Evolutionary conservation across 2,329 filamentous ascomycete species (phyloP).

Genomic region (Hypomyces perniciosus): DNA sequence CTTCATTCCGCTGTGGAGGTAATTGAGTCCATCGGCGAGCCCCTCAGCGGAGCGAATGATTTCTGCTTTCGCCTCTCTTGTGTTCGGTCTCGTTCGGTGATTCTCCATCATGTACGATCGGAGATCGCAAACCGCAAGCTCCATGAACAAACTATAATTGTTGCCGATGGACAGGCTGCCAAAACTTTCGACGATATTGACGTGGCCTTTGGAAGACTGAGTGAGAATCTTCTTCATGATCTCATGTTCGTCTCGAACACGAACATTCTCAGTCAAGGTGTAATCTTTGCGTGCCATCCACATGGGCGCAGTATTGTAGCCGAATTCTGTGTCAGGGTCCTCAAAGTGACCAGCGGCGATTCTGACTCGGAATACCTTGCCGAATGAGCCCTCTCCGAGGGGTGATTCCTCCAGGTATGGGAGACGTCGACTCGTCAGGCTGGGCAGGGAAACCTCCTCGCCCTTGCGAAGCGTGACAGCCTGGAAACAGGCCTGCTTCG

Average conservation of each 20-base stretch:
- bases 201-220: conserved; percentile 22
- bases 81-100: conserved; percentile 14
- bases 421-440: conserved; percentile 20
- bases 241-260: conserved; percentile 24
- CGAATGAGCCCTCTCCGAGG: conserved; percentile 27
- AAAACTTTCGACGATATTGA: conserved; percentile 32
- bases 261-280: conserved; percentile 19
- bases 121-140: conserved; percentile 32
- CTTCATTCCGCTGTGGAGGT: conserved; percentile 32
- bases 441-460: conserved; percentile 20
- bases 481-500: conserved; percentile 28
- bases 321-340: conserved; percentile 13
- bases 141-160: conserved; percentile 36
- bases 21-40: conserved; percentile 29
- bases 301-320: conserved; percentile 17
- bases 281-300: conserved; percentile 34
- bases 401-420: conserved; percentile 29
- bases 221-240: conserved; percentile 30
- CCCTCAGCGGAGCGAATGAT: conserved; percentile 25
- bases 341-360: conserved; percentile 31
- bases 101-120: conserved; percentile 29
- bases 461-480: conserved; percentile 12
- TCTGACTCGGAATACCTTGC: conserved; percentile 23
- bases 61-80: conserved; percentile 18
- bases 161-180: conserved; percentile 28